These are phyloP conservation scores for Echites panduratus DNA, from an alignment of 257 asterid genomes.

Conservation along the genomic window DNA sequence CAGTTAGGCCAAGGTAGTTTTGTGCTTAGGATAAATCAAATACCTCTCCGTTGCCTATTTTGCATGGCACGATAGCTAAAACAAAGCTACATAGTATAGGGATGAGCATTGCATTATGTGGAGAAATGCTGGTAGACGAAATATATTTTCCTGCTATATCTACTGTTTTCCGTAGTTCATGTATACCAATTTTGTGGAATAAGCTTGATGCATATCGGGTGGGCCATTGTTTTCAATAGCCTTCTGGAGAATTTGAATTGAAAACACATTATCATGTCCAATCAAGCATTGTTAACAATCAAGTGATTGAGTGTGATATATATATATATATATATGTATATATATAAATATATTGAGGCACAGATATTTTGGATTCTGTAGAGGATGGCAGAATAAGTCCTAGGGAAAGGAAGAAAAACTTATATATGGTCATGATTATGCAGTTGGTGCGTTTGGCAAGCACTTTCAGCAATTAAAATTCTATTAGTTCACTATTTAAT, in stretches of 20 bases:
- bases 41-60: not conserved
- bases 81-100: not conserved
- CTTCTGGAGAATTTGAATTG: not conserved
- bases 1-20: not conserved
- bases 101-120: not conserved
- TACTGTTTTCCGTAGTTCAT: not conserved
- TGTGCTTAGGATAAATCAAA: not conserved
- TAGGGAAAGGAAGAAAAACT: not conserved
- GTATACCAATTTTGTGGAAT: not conserved
- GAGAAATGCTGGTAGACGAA: not conserved
- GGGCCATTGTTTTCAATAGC: not conserved
- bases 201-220: not conserved
- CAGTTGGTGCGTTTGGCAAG: constrained; percentile 2
- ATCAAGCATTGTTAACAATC: not conserved
- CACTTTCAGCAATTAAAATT: not conserved
- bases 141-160: not conserved
- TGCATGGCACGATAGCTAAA: not conserved
- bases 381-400: not conserved
- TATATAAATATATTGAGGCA: not conserved
- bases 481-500: constrained; percentile 9
- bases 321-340: too few species aligned
- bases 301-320: not conserved
- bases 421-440: not conserved
- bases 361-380: not conserved
- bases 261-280: not conserved